Evolutionary conservation across 306 rosid genomes (phyloP).

Genomic region (Urtica urens): DNA sequence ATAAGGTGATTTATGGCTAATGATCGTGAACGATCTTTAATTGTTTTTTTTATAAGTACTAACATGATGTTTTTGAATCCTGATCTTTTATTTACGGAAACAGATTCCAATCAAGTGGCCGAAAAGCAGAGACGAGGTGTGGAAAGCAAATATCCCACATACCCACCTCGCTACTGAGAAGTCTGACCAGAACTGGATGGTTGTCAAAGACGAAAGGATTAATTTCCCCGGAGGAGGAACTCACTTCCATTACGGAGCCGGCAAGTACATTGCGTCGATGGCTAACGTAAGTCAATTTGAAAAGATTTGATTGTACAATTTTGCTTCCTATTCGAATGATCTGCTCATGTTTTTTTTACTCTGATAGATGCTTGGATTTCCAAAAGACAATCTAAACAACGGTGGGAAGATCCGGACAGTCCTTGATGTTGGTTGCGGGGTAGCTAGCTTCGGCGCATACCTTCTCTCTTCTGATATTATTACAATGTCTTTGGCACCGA

Average conservation of each 20-base stretch:
- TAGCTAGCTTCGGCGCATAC: constrained; percentile 96
- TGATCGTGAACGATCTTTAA: constrained; percentile 4
- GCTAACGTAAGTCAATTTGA: constrained; percentile 61
- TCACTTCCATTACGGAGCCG: constrained; percentile 98
- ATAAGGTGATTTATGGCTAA: constrained; percentile 44
- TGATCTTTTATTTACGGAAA: neutral
- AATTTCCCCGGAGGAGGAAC: constrained; percentile 98
- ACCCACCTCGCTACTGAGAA: constrained; percentile 98
- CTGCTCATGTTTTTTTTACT: constrained; percentile 13
- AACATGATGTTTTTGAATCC: neutral
- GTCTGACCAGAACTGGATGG: constrained; percentile 99
- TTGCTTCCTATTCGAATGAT: neutral
- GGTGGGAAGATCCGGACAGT: constrained; percentile 77
- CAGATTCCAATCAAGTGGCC: constrained; percentile 99
- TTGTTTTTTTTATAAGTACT: neutral
- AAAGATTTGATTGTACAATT: neutral
- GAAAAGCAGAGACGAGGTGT: constrained; percentile 92
- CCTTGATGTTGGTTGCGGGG: constrained; percentile 99
- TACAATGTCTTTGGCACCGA: constrained; percentile 96
- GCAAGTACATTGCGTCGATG: constrained; percentile 81
- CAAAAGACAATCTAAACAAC: constrained; percentile 54
- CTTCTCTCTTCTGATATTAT: constrained; percentile 78
- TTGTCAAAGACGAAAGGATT: constrained; percentile 86
- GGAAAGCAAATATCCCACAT: constrained; percentile 98
- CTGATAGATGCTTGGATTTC: constrained; percentile 87